Base-by-base conservation (phyloP, 257 asterid species). In the Fraxinus cuspidata region DNA sequence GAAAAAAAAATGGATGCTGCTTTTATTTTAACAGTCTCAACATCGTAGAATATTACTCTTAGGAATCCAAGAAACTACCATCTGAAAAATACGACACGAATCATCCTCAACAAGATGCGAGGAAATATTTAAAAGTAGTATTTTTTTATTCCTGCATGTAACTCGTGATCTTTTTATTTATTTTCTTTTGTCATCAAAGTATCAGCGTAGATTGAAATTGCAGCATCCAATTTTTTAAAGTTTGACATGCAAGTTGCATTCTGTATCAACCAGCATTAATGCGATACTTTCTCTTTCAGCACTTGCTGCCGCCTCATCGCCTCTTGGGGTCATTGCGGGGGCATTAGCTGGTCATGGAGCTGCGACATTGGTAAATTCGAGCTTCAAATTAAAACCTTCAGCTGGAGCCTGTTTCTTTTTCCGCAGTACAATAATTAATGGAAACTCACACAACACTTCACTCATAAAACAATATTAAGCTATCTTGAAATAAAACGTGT, bases 271-370 rank as follows among this genome's bases (percentile, higher is more conserved):
- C 56, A 31, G 18, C 76, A 53, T 79, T 84, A 69, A 80, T 72
- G 35, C 38, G 34, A 73, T 42, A 47, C 18, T 19, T 5, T 42
- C 71, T 72, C 35, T 81, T 83, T 78, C 90, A 92, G 96, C 97
- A 23, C 95, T 92, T 76, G 96, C 99, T 77, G 98, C 99, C 27
- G 99, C 99, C 79, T 93, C 99, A 72, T 95, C 99, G 11, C 99
- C 98, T 80, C 91, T 95, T 81, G 98, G 99, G 85, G 98, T 94
- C 67, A 85, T 95, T 40, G 92, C 94, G 23, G 98, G 99, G 73
- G 97, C 97, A 78, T 89, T 94, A 27, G 99, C 97, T 37, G 99
- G 97, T 42, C 99, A 92, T 68, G 99, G 97, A 83, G 90, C 72
- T 28, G 97, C 99, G 13, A 91, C 97, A 53, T 79, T 91, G 95